Evolutionary conservation across 371 early-diverging fungal genomes (phyloP), one percentile per base, ranked within the genome.

Genomic region (Mucor velutinosus): DNA sequence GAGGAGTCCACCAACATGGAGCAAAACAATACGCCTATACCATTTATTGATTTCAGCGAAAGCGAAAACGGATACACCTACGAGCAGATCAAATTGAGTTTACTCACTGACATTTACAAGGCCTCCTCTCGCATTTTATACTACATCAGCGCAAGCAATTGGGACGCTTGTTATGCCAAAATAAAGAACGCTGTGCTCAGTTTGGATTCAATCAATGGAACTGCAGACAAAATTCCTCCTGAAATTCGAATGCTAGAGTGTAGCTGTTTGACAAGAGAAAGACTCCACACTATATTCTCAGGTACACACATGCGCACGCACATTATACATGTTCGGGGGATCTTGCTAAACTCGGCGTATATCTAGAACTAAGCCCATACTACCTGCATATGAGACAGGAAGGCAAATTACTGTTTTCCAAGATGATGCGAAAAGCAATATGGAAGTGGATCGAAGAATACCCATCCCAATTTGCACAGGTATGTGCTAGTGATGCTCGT

Each of bases 401-500:
- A 3, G 89, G 89, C 1, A 92, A 91, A 70, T 71, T 88, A 25
- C 73, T 87, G 11, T 85, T 90, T 67, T 87, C 92, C 0, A 85
- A 87, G 39, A 85, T 90, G 58, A 82, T 93, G 60, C 85, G 91
- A 25, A 87, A 86, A 21, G 88, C 91, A 7, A 93, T 95, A 60
- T 95, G 94, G 94, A 89, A 89, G 67, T 95, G 93, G 93, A 94
- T 95, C 32, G 92, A 93, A 58, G 79, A 84, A 0, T 90, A 86
- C 57, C 93, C 94, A 0, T 60, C 73, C 3, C 89, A 94, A 58
- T 93, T 93, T 75, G 83, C 86, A 3, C 76, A 80, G 53, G 81
- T 94, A 5, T 91, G 87, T 66, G 77, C 84, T 19, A 80, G 78
- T 14, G 85, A 85, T 47, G 84, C 82, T 56, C 84, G 90, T 10